A percentile compares a stretch with the other conserved stretches of the same genome.
These are phyloP conservation scores for Hypoxylon sp. DNA, from an alignment of 2,329 filamentous ascomycete species.

Conservation along the genomic window DNA sequence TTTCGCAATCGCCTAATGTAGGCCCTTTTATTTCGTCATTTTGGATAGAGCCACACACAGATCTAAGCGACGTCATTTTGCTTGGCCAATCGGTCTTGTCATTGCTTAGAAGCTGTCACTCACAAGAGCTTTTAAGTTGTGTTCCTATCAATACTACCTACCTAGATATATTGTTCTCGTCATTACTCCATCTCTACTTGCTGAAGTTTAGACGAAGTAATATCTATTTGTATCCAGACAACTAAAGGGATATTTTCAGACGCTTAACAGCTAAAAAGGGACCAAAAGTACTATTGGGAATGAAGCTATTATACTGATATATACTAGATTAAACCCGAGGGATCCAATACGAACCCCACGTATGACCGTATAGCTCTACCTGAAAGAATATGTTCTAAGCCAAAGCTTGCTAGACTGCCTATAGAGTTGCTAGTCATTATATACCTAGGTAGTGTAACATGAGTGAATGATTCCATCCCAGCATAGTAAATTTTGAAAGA, in stretches of 20 bases:
- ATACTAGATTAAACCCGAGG: too few species aligned
- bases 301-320: too few species aligned
- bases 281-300: too few species aligned
- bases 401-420: background rate
- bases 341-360: too few species aligned
- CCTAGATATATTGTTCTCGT: background rate
- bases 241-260: background rate
- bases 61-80: background rate
- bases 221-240: background rate
- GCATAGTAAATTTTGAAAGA: background rate
- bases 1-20: slow-evolving; percentile 9
- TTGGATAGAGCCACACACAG: background rate
- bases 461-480: background rate
- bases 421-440: background rate
- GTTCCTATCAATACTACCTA: background rate
- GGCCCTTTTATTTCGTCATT: background rate
- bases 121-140: background rate
- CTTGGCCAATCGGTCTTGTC: background rate
- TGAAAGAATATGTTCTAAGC: background rate
- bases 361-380: background rate
- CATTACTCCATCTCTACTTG: background rate
- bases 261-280: too few species aligned
- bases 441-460: too few species aligned
- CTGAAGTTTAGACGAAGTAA: background rate
- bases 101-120: background rate